Conservation (phyloP, 495 filamentous ascomycete genomes). For the Eremomyces bilateralis region DNA sequence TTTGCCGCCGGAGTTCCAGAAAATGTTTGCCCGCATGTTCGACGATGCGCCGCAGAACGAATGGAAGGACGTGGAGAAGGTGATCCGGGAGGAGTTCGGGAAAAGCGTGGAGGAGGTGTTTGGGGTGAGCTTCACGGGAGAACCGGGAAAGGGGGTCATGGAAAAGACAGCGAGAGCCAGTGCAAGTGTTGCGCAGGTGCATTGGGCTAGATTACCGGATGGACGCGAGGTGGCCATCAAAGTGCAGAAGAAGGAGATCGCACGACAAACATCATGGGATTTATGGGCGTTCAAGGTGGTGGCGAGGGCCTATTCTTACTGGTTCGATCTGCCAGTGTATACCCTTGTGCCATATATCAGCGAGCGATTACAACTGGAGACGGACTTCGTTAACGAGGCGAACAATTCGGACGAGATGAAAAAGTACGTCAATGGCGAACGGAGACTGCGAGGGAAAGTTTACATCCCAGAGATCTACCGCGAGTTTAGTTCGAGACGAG, state of each 20-base stretch:
- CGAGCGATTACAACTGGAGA: conserved; percentile 72
- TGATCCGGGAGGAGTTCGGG: conserved; percentile 50
- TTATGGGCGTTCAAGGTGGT: conserved; percentile 89
- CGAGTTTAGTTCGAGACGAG: conserved; percentile 59
- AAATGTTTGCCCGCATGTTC: conserved; percentile 91
- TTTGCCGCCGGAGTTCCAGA: conserved; percentile 78
- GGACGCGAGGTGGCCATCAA: conserved; percentile 86
- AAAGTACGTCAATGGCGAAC: conserved; percentile 50
- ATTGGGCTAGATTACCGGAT: conserved; percentile 71
- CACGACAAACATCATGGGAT: conserved; percentile 75
- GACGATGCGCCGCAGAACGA: conserved; percentile 89
- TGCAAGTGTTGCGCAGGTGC: conserved; percentile 87
- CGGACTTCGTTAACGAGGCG: conserved; percentile 84
- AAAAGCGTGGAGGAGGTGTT: conserved; percentile 63
- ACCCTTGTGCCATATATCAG: conserved; percentile 72
- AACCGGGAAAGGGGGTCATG: conserved; percentile 54
- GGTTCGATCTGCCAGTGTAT: conserved; percentile 79
- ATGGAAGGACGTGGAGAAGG: conserved; percentile 74
- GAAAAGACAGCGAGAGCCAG: conserved; percentile 69
- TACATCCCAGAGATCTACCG: conserved; percentile 73
- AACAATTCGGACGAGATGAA: conserved; percentile 72
- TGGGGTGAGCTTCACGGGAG: conserved; percentile 55
- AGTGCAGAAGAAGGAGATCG: conserved; percentile 90
- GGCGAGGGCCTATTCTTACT: conserved; percentile 48
- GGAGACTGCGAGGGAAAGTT: conserved; percentile 52